phyloP scores from a whole-genome alignment of 202 grass and related monocot species.

The Saccharum hybrid region DNA sequence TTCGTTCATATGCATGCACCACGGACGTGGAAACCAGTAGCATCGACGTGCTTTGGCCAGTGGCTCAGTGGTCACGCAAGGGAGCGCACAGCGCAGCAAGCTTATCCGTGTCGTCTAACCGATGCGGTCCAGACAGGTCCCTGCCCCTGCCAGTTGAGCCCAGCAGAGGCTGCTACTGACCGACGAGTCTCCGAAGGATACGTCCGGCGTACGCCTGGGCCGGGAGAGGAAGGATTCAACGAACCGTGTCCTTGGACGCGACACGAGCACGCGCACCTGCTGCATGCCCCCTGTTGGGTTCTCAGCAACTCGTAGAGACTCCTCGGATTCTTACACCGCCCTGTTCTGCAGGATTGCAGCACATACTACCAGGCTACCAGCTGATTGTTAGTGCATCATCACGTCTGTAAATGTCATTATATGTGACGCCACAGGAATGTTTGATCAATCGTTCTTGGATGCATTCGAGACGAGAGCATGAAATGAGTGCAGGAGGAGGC shows the following conservation, averaged over 20 bases:
- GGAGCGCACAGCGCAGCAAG: not conserved
- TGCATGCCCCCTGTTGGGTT: not conserved
- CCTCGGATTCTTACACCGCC: slow-evolving; percentile 2
- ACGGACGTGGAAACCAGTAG: slow-evolving; percentile 11
- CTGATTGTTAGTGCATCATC: slow-evolving; percentile 5
- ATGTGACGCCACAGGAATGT: not conserved
- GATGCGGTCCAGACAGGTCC: not conserved
- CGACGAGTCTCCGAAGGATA: not conserved
- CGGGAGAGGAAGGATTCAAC: slow-evolving; percentile 25
- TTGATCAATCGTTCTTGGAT: not conserved
- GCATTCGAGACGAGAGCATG: not conserved
- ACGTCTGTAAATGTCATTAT: not conserved
- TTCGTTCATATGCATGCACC: not conserved
- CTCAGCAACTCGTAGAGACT: not conserved
- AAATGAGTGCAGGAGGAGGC: not conserved
- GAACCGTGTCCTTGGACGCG: slow-evolving; percentile 1
- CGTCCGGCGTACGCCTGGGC: not conserved
- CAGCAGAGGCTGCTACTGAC: no score
- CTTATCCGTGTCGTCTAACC: not conserved
- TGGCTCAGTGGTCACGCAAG: not conserved
- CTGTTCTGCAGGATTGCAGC: not conserved
- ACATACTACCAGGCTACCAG: not conserved
- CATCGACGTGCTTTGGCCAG: not conserved
- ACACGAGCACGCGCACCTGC: not conserved
- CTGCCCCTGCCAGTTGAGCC: not conserved